Conservation (phyloP, 345 rosid species). For the Mangifera indica region DNA sequence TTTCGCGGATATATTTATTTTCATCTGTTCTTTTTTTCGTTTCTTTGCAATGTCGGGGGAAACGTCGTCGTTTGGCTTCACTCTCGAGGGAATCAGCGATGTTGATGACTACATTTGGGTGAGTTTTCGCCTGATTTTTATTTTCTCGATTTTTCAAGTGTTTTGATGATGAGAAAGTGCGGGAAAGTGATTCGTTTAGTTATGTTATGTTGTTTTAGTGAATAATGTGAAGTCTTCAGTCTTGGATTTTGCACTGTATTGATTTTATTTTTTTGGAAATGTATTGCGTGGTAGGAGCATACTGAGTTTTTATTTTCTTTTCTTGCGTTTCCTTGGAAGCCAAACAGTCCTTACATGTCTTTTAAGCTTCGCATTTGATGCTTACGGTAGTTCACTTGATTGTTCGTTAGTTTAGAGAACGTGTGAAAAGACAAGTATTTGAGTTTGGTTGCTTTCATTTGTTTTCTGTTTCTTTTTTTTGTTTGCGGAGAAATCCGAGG, state of each 20-base stretch:
- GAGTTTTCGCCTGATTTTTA: slow-evolving; percentile 7
- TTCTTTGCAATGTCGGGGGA: slow-evolving; percentile 47
- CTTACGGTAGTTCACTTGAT: slow-evolving; percentile 17
- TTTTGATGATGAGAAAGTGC: slow-evolving; percentile 28
- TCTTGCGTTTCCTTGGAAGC: slow-evolving; percentile 20
- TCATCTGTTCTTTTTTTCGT: background rate
- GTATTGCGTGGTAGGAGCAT: background rate
- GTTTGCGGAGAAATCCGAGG: slow-evolving; percentile 34
- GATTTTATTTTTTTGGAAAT: background rate
- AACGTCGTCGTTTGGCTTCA: slow-evolving; percentile 34
- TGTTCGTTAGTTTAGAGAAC: slow-evolving; percentile 22
- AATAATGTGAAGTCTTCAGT: slow-evolving; percentile 5
- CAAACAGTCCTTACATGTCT: slow-evolving; percentile 9
- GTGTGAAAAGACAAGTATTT: slow-evolving; percentile 17
- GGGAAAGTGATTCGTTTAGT: background rate
- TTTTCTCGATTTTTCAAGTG: background rate
- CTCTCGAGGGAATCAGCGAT: slow-evolving; percentile 54
- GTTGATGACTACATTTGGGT: slow-evolving; percentile 68
- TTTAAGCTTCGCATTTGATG: slow-evolving; percentile 12
- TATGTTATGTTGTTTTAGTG: background rate
- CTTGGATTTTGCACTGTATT: background rate
- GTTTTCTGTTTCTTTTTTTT: slow-evolving; percentile 15
- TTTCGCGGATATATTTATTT: slow-evolving; percentile 1
- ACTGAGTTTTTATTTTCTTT: background rate
- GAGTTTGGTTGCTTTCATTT: slow-evolving; percentile 15